phyloP scores from a whole-genome alignment of 768 basidiomycete species.

The Terana coerulea region DNA sequence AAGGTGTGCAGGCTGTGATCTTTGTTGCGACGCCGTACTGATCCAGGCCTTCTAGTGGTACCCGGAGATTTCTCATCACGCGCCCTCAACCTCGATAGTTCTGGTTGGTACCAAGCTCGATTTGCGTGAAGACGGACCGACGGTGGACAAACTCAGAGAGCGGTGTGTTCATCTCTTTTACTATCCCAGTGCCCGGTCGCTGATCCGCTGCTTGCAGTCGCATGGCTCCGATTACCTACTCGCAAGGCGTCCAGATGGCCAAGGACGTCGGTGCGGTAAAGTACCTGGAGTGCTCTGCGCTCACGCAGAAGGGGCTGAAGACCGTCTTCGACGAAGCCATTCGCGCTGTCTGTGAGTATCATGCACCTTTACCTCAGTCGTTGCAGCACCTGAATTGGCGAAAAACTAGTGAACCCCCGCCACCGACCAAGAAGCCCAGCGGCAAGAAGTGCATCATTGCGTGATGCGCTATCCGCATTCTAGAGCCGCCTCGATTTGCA shows the following conservation, averaged over 20 bases:
- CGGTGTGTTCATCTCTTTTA: constrained; percentile 47
- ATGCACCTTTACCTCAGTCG: too few species aligned
- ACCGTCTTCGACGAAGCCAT: constrained; percentile 99
- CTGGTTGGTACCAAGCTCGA: constrained; percentile 97
- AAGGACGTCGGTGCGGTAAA: constrained; percentile 95
- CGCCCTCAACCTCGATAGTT: constrained; percentile 89
- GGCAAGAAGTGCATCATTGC: constrained; percentile 67
- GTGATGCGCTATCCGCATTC: constrained; percentile 38
- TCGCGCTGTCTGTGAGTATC: constrained; percentile 82
- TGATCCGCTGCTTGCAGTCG: constrained; percentile 46
- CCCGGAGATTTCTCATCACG: constrained; percentile 97
- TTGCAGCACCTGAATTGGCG: neutral
- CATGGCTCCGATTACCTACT: constrained; percentile 93
- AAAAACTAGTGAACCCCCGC: constrained; percentile 68
- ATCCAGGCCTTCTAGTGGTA: constrained; percentile 61
- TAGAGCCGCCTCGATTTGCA: constrained; percentile 11
- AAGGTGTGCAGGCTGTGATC: constrained; percentile 56
- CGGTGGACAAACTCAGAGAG: constrained; percentile 90
- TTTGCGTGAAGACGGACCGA: constrained; percentile 90
- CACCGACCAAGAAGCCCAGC: constrained; percentile 51
- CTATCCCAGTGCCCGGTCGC: constrained; percentile 11
- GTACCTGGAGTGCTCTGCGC: constrained; percentile 92
- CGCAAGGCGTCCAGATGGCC: constrained; percentile 85
- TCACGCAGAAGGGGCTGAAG: constrained; percentile 98
- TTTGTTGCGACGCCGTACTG: neutral